These are phyloP conservation scores for Penicillium cinerascens DNA, from an alignment of 495 filamentous ascomycete species.

Conservation along the genomic window DNA sequence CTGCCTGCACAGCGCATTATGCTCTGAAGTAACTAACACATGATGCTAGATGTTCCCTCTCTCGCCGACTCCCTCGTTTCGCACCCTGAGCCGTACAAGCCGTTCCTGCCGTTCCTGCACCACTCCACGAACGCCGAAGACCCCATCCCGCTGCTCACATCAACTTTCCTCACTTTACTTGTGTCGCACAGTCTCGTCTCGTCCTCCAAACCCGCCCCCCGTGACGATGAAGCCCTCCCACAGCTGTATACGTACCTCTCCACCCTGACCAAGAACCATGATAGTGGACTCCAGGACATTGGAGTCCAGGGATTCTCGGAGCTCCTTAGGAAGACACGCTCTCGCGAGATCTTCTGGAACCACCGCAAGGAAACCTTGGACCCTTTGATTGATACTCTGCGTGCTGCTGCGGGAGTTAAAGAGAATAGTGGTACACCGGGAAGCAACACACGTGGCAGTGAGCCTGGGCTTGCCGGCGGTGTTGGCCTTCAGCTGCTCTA, in stretches of 20 bases:
- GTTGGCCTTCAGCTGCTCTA: slow-evolving; percentile 94
- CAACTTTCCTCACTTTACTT: slow-evolving; percentile 78
- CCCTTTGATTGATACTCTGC: slow-evolving; percentile 79
- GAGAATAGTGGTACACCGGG: slow-evolving; percentile 66
- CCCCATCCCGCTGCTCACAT: slow-evolving; percentile 82
- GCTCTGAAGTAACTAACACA: neutral
- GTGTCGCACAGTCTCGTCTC: slow-evolving; percentile 65
- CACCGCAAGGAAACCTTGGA: slow-evolving; percentile 76
- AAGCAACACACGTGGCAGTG: slow-evolving; percentile 59
- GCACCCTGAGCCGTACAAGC: slow-evolving; percentile 73
- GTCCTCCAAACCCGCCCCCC: slow-evolving; percentile 49
- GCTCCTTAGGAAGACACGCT: slow-evolving; percentile 68
- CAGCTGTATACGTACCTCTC: slow-evolving; percentile 83
- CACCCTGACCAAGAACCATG: slow-evolving; percentile 70
- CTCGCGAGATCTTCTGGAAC: slow-evolving; percentile 85
- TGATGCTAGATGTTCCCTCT: slow-evolving; percentile 63
- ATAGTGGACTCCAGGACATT: slow-evolving; percentile 90
- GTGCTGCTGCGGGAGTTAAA: slow-evolving; percentile 69
- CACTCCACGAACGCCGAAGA: slow-evolving; percentile 80
- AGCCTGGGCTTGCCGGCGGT: slow-evolving; percentile 68
- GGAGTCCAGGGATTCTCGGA: slow-evolving; percentile 88
- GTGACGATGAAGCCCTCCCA: slow-evolving; percentile 77
- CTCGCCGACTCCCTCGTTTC: slow-evolving; percentile 71
- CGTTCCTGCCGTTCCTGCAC: slow-evolving; percentile 80
- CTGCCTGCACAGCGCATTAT: neutral